Base-by-base conservation (phyloP, 352 stramenopile genomes). In the Phytophthora pistaciae region DNA sequence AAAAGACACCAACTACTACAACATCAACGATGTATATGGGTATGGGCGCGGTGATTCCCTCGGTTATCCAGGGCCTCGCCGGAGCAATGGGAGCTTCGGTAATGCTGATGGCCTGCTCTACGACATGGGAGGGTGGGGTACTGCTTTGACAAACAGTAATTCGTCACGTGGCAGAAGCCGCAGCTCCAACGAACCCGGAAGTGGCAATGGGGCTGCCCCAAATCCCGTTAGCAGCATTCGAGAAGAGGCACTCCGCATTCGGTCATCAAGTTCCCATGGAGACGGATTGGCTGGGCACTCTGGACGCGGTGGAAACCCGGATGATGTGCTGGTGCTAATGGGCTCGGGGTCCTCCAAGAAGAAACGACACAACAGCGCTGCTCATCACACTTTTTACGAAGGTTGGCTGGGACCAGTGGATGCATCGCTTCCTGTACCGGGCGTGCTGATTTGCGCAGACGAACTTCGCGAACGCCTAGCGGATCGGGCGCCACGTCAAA, bases 391-490 rank as follows among this genome's bases (percentile, higher is more conserved):
- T 8, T 91, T 87, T 53, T 93, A 91, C 61, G 82, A 91, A 75
- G 84, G 83, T 23, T 94, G 87, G 84, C 68, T 91, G 3, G 85
- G 85, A 3, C 82, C 88, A 16, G 82, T 93, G 27, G 88, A 95
- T 68, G 85, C 82, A 18, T 92, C 85, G 9, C 72, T 95, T 44
- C 88, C 88, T 4, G 77, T 95, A 0, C 83, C 85, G 0, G 88
- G 88, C 18, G 86, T 95, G 40, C 54, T 95, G 8, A 91, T 93
- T 55, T 87, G 74, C 9, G 80, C 84, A 2, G 84, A 87, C 38
- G 88, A 93, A 57, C 71, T 95, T 3, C 79, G 88, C 18, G 84
- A 93, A 56, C 83, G 83, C 8, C 60, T 91, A 8, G 77, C 78
- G 3, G 82, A 89, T 68, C 76, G 75, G 5, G 66, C 81, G 1